Evolutionary conservation across 2,329 filamentous ascomycete genomes (phyloP).

Genomic region (Pyrenophora teres): DNA sequence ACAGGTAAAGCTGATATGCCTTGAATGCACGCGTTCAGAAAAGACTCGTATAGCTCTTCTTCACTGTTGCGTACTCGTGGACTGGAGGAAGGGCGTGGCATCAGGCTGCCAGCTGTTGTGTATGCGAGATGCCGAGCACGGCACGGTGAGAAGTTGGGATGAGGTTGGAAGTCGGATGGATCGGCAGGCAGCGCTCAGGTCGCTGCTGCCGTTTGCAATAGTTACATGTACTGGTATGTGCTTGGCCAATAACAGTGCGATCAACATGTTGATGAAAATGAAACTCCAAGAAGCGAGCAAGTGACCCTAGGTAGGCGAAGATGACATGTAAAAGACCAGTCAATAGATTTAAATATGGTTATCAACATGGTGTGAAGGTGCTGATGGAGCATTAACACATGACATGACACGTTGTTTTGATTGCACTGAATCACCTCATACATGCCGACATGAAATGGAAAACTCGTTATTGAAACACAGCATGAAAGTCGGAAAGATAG

Average conservation of each 20-base stretch:
- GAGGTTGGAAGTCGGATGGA: not conserved
- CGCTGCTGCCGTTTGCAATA: not conserved
- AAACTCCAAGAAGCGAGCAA: not conserved
- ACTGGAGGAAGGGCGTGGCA: conserved; percentile 10
- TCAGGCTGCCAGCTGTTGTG: not conserved
- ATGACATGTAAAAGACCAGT: too few relatives aligned
- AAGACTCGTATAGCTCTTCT: conserved; percentile 18
- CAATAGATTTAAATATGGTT: too few relatives aligned
- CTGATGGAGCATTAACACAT: too few relatives aligned
- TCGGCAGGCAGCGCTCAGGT: not conserved
- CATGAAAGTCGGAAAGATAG: too few relatives aligned
- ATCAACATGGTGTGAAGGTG: too few relatives aligned
- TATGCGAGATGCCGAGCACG: not conserved
- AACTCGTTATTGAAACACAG: too few relatives aligned
- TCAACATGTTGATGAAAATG: not conserved
- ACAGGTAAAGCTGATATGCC: conserved; percentile 23
- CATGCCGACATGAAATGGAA: too few relatives aligned
- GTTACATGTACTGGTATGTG: too few relatives aligned
- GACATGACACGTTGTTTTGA: too few relatives aligned
- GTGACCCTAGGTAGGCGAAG: not conserved
- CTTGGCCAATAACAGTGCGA: too few relatives aligned
- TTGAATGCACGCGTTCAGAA: conserved; percentile 24
- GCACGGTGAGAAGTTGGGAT: not conserved
- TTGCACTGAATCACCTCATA: too few relatives aligned
- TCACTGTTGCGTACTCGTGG: conserved; percentile 11